phyloP scores from a whole-genome alignment of 2,329 filamentous ascomycete genomes.

The Microdochium bolleyi region DNA sequence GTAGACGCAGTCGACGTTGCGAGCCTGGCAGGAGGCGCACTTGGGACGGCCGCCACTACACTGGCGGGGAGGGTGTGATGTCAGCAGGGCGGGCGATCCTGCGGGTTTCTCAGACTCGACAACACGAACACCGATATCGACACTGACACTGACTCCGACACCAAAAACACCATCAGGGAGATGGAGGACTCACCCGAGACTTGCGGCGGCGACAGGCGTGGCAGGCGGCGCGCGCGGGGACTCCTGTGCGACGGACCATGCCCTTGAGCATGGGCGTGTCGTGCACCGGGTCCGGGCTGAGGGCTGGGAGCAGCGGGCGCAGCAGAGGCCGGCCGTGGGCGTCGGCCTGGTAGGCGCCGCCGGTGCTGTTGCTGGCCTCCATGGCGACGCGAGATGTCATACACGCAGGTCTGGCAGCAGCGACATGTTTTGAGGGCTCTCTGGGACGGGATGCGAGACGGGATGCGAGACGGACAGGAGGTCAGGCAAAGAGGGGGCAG shows the following conservation, averaged over 20 bases:
- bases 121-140: background rate
- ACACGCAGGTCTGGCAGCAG: background rate
- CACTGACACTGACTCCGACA: no score
- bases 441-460: no score
- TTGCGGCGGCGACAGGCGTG: background rate
- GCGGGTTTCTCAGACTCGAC: background rate
- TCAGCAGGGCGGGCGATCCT: background rate
- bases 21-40: background rate
- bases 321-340: background rate
- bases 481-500: background rate
- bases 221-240: background rate
- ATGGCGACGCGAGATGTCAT: background rate
- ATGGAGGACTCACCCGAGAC: background rate
- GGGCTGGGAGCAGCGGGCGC: background rate
- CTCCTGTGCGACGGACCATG: background rate
- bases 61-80: background rate
- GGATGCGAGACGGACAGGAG: no score
- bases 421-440: background rate
- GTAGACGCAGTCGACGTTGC: constrained; percentile 15
- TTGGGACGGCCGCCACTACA: background rate
- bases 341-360: background rate
- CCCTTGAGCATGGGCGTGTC: background rate
- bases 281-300: background rate
- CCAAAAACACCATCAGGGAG: background rate
- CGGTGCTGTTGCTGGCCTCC: background rate